phyloP scores from a whole-genome alignment of 1,139 yeast species.

The Suhomyces yuchorum region DNA sequence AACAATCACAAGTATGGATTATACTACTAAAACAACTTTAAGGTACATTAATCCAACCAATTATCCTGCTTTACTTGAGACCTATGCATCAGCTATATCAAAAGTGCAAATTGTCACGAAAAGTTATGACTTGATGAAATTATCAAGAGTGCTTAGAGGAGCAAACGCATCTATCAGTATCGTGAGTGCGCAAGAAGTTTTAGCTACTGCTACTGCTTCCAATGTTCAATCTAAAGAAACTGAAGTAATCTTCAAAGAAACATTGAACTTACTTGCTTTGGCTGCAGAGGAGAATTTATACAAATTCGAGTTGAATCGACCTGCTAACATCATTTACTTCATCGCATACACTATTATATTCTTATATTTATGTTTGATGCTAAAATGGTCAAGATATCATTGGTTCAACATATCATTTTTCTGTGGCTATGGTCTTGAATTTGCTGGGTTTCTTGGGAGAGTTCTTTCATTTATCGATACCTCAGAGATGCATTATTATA shows the following conservation, averaged over 20 bases:
- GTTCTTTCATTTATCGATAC: neutral
- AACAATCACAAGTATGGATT: too few relatives aligned
- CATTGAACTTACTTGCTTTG: constrained; percentile 35
- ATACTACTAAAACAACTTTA: too few relatives aligned
- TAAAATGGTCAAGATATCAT: constrained; percentile 55
- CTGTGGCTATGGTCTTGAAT: constrained; percentile 63
- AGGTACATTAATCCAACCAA: too few relatives aligned
- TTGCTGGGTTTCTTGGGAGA: constrained; percentile 55
- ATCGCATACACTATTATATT: constrained; percentile 29
- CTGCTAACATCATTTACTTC: constrained; percentile 36
- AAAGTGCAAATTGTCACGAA: too few relatives aligned
- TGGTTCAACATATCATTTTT: constrained; percentile 71
- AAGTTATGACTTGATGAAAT: constrained; percentile 13
- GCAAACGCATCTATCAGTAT: constrained; percentile 42
- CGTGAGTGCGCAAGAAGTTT: constrained; percentile 33
- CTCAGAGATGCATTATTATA: neutral
- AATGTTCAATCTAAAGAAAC: constrained; percentile 33
- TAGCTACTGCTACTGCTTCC: constrained; percentile 42
- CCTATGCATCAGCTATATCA: too few relatives aligned
- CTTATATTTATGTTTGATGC: constrained; percentile 26
- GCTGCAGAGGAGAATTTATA: constrained; percentile 30
- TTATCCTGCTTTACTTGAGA: too few relatives aligned
- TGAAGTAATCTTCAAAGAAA: constrained; percentile 31
- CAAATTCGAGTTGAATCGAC: constrained; percentile 24
- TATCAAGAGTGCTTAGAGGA: constrained; percentile 34